A percentile compares a stretch with the other conserved stretches of the same genome.
phyloP scores from a whole-genome alignment of 768 basidiomycete genomes.

The Suillus lakei region DNA sequence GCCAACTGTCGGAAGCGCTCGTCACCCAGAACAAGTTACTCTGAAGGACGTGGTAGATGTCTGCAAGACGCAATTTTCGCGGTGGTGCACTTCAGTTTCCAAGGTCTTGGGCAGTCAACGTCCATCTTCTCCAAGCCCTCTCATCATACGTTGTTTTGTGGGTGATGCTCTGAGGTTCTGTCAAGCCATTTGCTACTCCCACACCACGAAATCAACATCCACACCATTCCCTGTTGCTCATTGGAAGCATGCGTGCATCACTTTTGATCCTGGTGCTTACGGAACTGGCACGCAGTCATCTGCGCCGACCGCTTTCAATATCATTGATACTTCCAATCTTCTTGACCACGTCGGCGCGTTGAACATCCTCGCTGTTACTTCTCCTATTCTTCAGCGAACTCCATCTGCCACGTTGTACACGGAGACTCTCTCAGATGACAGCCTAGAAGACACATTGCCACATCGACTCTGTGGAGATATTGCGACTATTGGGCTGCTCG shows the following conservation, averaged over 20 bases:
- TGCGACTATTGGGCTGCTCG: slow-evolving; percentile 28
- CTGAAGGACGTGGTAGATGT: neutral
- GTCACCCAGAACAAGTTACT: neutral
- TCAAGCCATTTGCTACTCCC: slow-evolving; percentile 24
- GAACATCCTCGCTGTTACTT: slow-evolving; percentile 27
- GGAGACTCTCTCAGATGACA: slow-evolving; percentile 22
- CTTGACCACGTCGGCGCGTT: slow-evolving; percentile 36
- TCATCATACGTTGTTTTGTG: slow-evolving; percentile 34
- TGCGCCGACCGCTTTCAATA: slow-evolving; percentile 34
- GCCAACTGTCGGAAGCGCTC: neutral
- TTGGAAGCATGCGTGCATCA: slow-evolving; percentile 30
- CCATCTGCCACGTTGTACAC: slow-evolving; percentile 34
- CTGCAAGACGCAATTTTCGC: slow-evolving; percentile 27
- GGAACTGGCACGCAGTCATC: slow-evolving; percentile 13
- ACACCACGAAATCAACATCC: slow-evolving; percentile 8
- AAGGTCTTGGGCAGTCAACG: slow-evolving; percentile 12
- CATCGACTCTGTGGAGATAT: slow-evolving; percentile 35
- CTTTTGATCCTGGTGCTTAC: slow-evolving; percentile 27
- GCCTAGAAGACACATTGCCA: slow-evolving; percentile 19
- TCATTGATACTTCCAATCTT: slow-evolving; percentile 39
- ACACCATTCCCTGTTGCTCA: slow-evolving; percentile 26
- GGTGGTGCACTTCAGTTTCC: slow-evolving; percentile 30
- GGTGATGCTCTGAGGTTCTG: slow-evolving; percentile 35
- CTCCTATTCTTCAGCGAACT: slow-evolving; percentile 27
- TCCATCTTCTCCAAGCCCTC: slow-evolving; percentile 7